Evolutionary conservation across 345 rosid species (phyloP).

Genomic region (Barbarea vulgaris): DNA sequence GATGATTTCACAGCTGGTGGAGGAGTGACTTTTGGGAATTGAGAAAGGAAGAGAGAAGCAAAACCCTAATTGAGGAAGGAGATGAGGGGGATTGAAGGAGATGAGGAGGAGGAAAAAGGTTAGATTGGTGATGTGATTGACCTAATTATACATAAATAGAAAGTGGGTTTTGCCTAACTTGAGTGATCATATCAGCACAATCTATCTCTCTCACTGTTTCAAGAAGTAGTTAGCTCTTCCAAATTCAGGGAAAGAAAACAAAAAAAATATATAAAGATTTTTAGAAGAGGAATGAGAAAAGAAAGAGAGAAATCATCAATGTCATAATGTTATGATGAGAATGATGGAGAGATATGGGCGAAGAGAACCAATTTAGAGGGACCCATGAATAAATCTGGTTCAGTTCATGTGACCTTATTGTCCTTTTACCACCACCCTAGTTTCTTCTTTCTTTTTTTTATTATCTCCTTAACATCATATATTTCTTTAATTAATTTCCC

Average conservation of each 20-base stretch:
- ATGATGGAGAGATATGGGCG: constrained; percentile 44
- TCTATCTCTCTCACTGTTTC: constrained; percentile 19
- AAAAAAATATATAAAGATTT: constrained; percentile 16
- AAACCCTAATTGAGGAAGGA: constrained; percentile 37
- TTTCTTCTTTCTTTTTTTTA: constrained; percentile 7
- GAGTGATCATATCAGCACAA: constrained; percentile 23
- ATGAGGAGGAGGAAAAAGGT: neutral
- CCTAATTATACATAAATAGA: constrained; percentile 41
- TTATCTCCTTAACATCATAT: neutral
- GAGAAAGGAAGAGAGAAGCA: neutral
- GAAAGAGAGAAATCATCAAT: constrained; percentile 21
- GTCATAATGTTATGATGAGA: constrained; percentile 35
- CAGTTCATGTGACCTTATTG: constrained; percentile 81
- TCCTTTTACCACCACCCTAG: constrained; percentile 52
- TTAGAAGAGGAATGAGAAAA: constrained; percentile 18
- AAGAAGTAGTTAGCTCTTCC: constrained; percentile 9
- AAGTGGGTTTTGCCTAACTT: constrained; percentile 42
- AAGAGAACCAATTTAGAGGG: constrained; percentile 45
- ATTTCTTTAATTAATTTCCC: neutral
- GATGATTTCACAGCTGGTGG: constrained; percentile 8
- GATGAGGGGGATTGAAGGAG: constrained; percentile 13
- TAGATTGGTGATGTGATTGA: constrained; percentile 41
- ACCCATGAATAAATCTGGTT: constrained; percentile 81
- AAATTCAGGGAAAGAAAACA: neutral
- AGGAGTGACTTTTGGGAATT: constrained; percentile 32